Evolutionary conservation across 1,139 yeast genomes (phyloP).

Genomic region (Geotrichum cucujoidarum): DNA sequence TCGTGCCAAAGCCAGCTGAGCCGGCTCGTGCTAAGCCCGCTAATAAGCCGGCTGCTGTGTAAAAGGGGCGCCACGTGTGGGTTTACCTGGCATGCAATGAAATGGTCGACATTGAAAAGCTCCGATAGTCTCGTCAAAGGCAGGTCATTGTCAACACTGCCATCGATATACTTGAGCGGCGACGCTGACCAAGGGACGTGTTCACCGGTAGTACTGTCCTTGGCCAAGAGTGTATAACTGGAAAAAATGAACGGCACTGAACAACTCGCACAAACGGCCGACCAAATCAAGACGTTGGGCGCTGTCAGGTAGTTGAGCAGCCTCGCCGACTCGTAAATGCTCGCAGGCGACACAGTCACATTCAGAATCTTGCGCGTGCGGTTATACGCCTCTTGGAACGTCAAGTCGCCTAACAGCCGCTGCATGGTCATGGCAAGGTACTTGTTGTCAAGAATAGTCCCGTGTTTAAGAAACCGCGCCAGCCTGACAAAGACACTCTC

Average conservation of each 20-base stretch:
- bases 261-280: slow-evolving; percentile 96
- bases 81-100: slow-evolving; percentile 93
- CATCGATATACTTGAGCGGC: slow-evolving; percentile 83
- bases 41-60: neutral
- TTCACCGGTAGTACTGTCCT: slow-evolving; percentile 62
- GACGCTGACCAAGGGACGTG: slow-evolving; percentile 79
- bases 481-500: slow-evolving; percentile 48
- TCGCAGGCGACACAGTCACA: slow-evolving; percentile 82
- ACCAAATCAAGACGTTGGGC: slow-evolving; percentile 88
- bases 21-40: neutral
- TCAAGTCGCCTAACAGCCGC: slow-evolving; percentile 79
- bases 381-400: slow-evolving; percentile 90
- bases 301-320: slow-evolving; percentile 86
- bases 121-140: slow-evolving; percentile 88
- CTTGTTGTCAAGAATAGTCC: slow-evolving; percentile 81
- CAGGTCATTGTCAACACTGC: slow-evolving; percentile 89
- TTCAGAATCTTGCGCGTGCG: slow-evolving; percentile 79
- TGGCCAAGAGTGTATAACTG: slow-evolving; percentile 78
- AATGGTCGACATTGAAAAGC: slow-evolving; percentile 95
- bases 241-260: slow-evolving; percentile 90
- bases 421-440: slow-evolving; percentile 71
- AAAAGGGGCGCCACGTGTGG: slow-evolving; percentile 88
- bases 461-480: slow-evolving; percentile 65
- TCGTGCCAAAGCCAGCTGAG: slow-evolving; percentile 41
- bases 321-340: slow-evolving; percentile 53